phyloP scores from a whole-genome alignment of 2,329 filamentous ascomycete genomes.

The Akanthomyces muscarius region DNA sequence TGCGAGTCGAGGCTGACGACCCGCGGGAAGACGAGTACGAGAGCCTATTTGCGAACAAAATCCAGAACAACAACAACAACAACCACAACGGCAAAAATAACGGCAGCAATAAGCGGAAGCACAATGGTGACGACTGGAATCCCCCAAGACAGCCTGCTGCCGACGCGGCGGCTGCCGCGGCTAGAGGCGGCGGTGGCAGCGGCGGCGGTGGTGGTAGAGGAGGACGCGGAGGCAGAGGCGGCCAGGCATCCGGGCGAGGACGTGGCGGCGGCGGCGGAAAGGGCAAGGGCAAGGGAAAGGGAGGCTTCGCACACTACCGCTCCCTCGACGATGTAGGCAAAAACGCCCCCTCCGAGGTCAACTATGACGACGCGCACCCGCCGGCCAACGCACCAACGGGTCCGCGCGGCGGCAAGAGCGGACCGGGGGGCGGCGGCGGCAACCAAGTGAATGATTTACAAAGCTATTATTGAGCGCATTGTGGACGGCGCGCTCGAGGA shows the following conservation, averaged over 20 bases:
- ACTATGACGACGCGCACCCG: conserved; percentile 43
- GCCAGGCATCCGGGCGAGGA: conserved; percentile 29
- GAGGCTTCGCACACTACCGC: conserved; percentile 54
- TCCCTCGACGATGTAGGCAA: conserved; percentile 64
- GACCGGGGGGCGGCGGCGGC: conserved; percentile 1
- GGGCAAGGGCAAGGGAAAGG: conserved; percentile 41
- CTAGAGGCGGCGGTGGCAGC: conserved; percentile 2
- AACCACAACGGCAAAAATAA: conserved; percentile 59
- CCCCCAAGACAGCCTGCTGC: conserved; percentile 26
- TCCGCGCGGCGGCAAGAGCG: conserved; percentile 18
- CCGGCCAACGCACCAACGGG: conserved; percentile 25
- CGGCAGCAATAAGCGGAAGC: conserved; percentile 56
- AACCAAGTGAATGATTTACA: conserved; percentile 34
- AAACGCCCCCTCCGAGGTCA: conserved; percentile 42
- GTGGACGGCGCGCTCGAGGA: no score
- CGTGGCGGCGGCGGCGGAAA: conserved; percentile 34
- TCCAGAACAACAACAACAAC: conserved; percentile 48
- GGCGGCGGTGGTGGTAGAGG: conserved; percentile 28
- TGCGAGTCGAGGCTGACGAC: conserved; percentile 74
- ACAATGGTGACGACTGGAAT: conserved; percentile 44
- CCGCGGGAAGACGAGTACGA: conserved; percentile 60
- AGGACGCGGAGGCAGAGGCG: conserved; percentile 34
- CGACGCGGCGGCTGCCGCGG: not conserved
- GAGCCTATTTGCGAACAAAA: conserved; percentile 56
- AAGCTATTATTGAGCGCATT: conserved; percentile 36